Conservation (phyloP, 352 stramenopile genomes). For the Nothophytophthora sp. region DNA sequence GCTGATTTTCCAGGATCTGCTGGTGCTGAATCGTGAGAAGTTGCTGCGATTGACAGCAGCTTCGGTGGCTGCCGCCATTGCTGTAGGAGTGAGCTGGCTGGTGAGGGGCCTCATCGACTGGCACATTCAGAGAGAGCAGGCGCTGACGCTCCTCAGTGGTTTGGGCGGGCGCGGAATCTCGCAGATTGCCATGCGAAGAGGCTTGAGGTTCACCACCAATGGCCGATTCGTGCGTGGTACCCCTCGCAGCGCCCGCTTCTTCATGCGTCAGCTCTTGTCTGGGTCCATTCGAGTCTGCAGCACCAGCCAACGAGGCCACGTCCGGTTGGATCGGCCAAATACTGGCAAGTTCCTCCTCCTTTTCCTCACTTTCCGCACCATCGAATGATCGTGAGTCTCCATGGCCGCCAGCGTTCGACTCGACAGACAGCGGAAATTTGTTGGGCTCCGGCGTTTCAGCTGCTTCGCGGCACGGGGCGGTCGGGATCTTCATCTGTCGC, state of each 20-base stretch:
- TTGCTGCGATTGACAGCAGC: constrained; percentile 68
- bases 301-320: constrained; percentile 5
- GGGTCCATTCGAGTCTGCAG: constrained; percentile 5
- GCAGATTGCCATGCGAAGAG: background rate
- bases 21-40: constrained; percentile 75
- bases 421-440: background rate
- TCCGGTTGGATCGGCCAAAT: constrained; percentile 28
- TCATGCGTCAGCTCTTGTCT: constrained; percentile 3
- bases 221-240: background rate
- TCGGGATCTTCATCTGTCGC: constrained; percentile 32
- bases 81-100: constrained; percentile 7
- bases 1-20: constrained; percentile 79
- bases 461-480: constrained; percentile 3
- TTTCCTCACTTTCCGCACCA: constrained; percentile 15
- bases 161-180: constrained; percentile 5
- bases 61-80: constrained; percentile 23
- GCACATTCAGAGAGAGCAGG: constrained; percentile 4
- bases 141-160: background rate
- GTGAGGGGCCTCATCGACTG: constrained; percentile 11
- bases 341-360: constrained; percentile 9
- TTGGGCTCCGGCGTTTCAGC: background rate
- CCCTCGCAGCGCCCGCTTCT: background rate
- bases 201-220: no score
- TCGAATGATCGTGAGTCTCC: background rate
- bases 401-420: background rate